Conservation (phyloP, 495 filamentous ascomycete species). For the Neurospora sp. region DNA sequence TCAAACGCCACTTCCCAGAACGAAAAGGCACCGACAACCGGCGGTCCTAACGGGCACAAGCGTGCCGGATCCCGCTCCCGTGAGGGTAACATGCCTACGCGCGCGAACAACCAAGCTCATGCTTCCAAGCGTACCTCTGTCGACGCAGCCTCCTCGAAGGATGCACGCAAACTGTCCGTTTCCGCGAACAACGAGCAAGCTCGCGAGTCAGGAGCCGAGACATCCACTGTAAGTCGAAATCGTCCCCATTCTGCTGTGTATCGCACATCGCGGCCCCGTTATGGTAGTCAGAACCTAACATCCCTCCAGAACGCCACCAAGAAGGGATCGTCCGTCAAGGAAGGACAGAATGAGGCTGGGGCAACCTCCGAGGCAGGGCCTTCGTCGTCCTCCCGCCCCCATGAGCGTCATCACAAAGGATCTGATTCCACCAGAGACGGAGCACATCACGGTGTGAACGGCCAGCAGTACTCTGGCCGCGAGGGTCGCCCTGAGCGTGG, state of each 20-base stretch:
- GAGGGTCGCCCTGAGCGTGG: conserved; percentile 30
- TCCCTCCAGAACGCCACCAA: conserved; percentile 9
- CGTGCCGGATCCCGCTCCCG: conserved; percentile 7
- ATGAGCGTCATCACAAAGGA: conserved; percentile 17
- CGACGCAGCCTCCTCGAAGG: conserved; percentile 31
- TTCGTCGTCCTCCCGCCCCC: background rate
- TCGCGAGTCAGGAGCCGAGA: conserved; percentile 14
- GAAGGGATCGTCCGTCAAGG: conserved; percentile 9
- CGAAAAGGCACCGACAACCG: conserved; percentile 12
- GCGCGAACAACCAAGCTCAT: conserved; percentile 14
- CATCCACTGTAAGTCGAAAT: conserved; percentile 17
- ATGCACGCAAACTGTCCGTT: conserved; percentile 32
- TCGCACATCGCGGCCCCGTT: background rate
- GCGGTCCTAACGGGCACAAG: conserved; percentile 8
- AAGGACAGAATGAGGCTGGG: conserved; percentile 17
- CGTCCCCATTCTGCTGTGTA: background rate
- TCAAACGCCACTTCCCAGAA: conserved; percentile 1
- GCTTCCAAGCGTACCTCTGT: conserved; percentile 37
- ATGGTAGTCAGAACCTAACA: conserved; percentile 1
- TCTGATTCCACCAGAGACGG: conserved; percentile 16
- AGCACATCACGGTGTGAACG: conserved; percentile 8
- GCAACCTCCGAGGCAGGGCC: conserved; percentile 10
- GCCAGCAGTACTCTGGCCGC: conserved; percentile 19
- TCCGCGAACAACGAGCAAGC: conserved; percentile 27
- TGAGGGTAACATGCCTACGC: conserved; percentile 16